Percentiles rank a stretch among this genome's conserved stretches.
phyloP scores from a whole-genome alignment of 2,329 filamentous ascomycete species.

The Trichophyton rubrum region DNA sequence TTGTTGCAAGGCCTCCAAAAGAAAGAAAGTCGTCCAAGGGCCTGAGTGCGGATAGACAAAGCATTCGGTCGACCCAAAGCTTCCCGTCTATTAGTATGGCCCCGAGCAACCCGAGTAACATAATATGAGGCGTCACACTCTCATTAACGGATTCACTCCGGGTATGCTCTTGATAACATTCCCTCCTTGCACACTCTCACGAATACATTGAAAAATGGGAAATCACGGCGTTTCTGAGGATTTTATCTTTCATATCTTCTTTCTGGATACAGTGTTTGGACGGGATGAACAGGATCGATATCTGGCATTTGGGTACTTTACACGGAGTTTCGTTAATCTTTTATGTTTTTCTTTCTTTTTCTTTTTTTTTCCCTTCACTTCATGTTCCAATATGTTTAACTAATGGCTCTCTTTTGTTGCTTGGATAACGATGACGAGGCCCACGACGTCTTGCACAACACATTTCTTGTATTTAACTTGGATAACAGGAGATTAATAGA shows the following conservation, averaged over 20 bases:
- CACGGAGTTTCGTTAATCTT: not conserved
- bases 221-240: not conserved
- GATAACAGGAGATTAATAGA: not conserved
- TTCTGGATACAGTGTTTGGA: not conserved
- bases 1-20: constrained; percentile 51
- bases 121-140: constrained; percentile 35
- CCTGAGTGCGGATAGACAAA: constrained; percentile 32
- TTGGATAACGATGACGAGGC: constrained; percentile 1
- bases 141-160: constrained; percentile 5
- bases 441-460: not conserved
- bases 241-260: not conserved
- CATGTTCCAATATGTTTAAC: not conserved
- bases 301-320: not conserved
- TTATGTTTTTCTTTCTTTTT: not conserved
- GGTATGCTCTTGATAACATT: not conserved
- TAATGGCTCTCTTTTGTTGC: constrained; percentile 3
- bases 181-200: not conserved
- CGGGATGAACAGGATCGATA: not conserved
- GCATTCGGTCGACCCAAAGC: constrained; percentile 31
- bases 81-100: constrained; percentile 33
- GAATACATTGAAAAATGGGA: not conserved
- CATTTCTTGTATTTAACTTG: constrained; percentile 8
- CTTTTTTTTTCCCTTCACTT: not conserved
- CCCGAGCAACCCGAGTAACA: constrained; percentile 30
- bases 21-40: constrained; percentile 29